phyloP scores from a whole-genome alignment of 2,329 filamentous ascomycete genomes.

The Emergomyces pasteurianus region DNA sequence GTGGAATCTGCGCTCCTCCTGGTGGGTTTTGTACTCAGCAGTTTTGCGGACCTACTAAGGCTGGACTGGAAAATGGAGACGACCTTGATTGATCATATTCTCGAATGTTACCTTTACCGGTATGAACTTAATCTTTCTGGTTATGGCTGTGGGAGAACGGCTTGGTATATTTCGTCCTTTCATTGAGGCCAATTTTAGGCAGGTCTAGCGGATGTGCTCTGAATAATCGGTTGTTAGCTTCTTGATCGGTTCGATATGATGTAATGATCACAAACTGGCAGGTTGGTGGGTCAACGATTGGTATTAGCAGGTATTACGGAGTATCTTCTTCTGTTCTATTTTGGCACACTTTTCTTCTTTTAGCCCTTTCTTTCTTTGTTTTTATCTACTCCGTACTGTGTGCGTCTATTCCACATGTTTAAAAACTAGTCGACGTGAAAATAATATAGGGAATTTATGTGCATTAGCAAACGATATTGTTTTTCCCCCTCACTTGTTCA shows the following conservation, averaged over 20 bases:
- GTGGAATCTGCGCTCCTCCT: slow-evolving; percentile 1
- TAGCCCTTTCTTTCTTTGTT: background rate
- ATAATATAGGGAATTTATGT: background rate
- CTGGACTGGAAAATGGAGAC: background rate
- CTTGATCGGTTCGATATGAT: background rate
- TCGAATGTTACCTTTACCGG: background rate
- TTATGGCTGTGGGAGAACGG: background rate
- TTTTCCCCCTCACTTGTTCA: background rate
- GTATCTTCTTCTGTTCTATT: background rate
- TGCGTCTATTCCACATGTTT: background rate
- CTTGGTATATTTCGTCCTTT: background rate
- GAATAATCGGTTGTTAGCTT: background rate
- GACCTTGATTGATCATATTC: background rate
- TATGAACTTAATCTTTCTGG: background rate
- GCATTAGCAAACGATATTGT: background rate
- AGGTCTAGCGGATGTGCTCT: background rate
- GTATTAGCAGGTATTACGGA: background rate
- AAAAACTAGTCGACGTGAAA: background rate
- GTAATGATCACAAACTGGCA: background rate
- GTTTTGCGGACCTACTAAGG: background rate
- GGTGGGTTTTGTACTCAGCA: background rate
- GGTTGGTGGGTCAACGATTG: background rate
- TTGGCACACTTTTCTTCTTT: background rate
- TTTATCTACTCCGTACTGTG: background rate
- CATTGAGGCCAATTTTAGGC: background rate